phyloP scores from a whole-genome alignment of 768 basidiomycete genomes.

The Termitomyces sp. region DNA sequence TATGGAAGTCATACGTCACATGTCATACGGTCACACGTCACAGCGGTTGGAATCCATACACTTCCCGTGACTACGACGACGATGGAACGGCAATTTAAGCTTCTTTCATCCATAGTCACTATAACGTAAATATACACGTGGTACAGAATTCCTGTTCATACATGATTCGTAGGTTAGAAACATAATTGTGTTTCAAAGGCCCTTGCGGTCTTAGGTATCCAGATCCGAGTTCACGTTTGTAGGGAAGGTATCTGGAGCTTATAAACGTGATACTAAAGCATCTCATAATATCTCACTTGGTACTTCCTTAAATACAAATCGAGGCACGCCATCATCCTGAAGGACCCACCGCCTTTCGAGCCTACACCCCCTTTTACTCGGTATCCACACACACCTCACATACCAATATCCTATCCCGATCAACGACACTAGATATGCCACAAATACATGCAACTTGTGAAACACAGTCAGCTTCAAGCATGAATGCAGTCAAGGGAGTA shows the following conservation, averaged over 20 bases:
- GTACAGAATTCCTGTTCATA: no score
- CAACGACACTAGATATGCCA: conserved; percentile 39
- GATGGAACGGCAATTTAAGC: no score
- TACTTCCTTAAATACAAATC: conserved; percentile 35
- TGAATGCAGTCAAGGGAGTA: conserved; percentile 19
- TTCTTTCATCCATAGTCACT: no score
- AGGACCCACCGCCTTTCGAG: conserved; percentile 41
- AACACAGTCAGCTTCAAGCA: conserved; percentile 17
- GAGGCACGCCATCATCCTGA: conserved; percentile 55
- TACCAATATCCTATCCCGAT: conserved; percentile 57
- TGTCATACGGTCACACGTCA: no score
- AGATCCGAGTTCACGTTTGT: no score
- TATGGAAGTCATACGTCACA: no score
- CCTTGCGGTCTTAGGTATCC: neutral
- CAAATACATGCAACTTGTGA: conserved; percentile 42
- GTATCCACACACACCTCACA: conserved; percentile 44
- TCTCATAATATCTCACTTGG: neutral
- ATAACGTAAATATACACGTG: no score
- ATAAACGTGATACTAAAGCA: neutral
- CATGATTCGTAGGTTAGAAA: no score
- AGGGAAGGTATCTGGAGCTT: neutral
- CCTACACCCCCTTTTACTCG: conserved; percentile 40
- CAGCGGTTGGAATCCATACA: no score
- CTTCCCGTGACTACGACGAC: no score
- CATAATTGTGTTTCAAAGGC: neutral